Conservation (phyloP, 176 grass and related monocot species). For the Oryza glaberrima region DNA sequence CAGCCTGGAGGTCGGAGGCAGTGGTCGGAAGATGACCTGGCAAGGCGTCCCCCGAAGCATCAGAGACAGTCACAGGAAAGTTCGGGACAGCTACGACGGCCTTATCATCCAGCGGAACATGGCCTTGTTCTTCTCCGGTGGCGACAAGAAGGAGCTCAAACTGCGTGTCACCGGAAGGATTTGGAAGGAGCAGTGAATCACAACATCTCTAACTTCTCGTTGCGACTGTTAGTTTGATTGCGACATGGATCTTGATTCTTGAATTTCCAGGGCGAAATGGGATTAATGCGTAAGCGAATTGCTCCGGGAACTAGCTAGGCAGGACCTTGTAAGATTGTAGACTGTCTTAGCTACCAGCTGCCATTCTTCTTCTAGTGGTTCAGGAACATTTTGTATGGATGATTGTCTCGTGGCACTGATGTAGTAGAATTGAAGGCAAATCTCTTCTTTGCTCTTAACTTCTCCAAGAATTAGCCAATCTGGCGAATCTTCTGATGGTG, state of each 20-base stretch:
- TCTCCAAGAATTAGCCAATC: conserved; percentile 5
- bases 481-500: conserved; percentile 10
- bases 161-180: conserved; percentile 89
- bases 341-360: conserved; percentile 16
- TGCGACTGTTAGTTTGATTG: background rate
- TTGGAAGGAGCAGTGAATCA: conserved; percentile 80
- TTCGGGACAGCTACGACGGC: conserved; percentile 89
- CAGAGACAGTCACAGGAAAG: conserved; percentile 90
- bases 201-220: background rate
- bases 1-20: conserved; percentile 92
- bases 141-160: conserved; percentile 90
- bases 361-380: background rate
- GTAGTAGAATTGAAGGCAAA: conserved; percentile 42
- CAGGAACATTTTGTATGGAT: background rate
- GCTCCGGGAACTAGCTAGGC: background rate
- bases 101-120: conserved; percentile 98
- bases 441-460: conserved; percentile 40
- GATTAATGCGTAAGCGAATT: background rate
- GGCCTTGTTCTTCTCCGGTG: conserved; percentile 91
- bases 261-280: background rate
- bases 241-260: background rate
- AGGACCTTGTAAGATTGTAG: conserved; percentile 30
- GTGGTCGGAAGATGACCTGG: conserved; percentile 90
- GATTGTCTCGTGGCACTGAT: conserved; percentile 9
- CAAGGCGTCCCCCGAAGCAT: conserved; percentile 96